Evolutionary conservation across 371 early-diverging fungal species (phyloP), one percentile per base, ranked within the genome.

Genomic region (Smittium culicis): DNA sequence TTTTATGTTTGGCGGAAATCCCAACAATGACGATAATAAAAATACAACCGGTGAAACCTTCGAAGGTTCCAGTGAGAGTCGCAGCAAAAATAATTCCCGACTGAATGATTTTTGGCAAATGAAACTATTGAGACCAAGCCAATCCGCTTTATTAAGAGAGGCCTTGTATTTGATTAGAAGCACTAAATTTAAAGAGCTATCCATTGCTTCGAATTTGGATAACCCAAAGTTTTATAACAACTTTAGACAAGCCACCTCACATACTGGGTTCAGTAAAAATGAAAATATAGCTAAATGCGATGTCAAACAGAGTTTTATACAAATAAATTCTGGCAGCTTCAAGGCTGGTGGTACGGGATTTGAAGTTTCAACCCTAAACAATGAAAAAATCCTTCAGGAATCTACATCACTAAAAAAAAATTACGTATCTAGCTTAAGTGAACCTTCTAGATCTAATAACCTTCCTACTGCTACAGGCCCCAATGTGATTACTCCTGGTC

Each of bases 1-100:
- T 60, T 75, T 73, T 68, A 73, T 82, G 69, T 81, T 82, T 72
- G 83, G 82, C 28, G 83, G 83, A 35, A 79, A 77, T 54, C 73
- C 81, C 1, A 70, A 67, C 62, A 59, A 67, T 0, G 70, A 72
- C 2, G 73, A 35, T 60, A 68, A 69, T 45, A 45, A 45, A 45
- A 45, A 5, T 5, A 11, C 45, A 11, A 45, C 5, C 20, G 5
- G 5, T 5, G 45, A 45, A 20, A 11, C 45, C 45, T 45, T 20
- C 5, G 45, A 11, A 11, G 20, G 11, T 45, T 45, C 45, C 5
- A 20, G 45, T 20, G 45, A 45, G 5, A 45, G 20, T 20, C 5
- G 45, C 11, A 5, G 5, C 11, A 20, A 45, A 66, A 67, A 66
- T 35, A 64, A 66, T 0, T 70, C 73, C 30, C 74, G 81, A 25